phyloP scores from a whole-genome alignment of 176 grass and related monocot genomes.

The Sorghum bicolor region Sorghum_bicolor_NCBIv3 NC_012873.2:55955001-55955500 shows the following conservation, averaged over 20 bases:
- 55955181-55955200: constrained; percentile 5
- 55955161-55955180: not conserved
- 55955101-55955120: constrained; percentile 72
- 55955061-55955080: constrained; percentile 92
- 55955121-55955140: constrained; percentile 40
- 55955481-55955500: constrained; percentile 5
- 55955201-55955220: constrained; percentile 48
- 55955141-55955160: constrained; percentile 9
- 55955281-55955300: constrained; percentile 92
- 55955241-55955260: not conserved
- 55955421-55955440: constrained; percentile 11
- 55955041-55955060: constrained; percentile 99
- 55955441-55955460: constrained; percentile 13
- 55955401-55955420: constrained; percentile 78
- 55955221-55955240: constrained; percentile 1
- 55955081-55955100: constrained; percentile 84
- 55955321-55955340: constrained; percentile 89
- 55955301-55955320: constrained; percentile 83
- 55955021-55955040: constrained; percentile 99
- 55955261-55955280: constrained; percentile 93
- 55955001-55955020: constrained; percentile 44
- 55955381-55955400: constrained; percentile 94
- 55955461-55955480: not conserved
- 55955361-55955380: constrained; percentile 98
- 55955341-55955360: constrained; percentile 98